Percentiles rank a stretch among this genome's conserved stretches.
Evolutionary conservation across 2,329 filamentous ascomycete genomes (phyloP).

Genomic region (Aspergillus sp.): DNA sequence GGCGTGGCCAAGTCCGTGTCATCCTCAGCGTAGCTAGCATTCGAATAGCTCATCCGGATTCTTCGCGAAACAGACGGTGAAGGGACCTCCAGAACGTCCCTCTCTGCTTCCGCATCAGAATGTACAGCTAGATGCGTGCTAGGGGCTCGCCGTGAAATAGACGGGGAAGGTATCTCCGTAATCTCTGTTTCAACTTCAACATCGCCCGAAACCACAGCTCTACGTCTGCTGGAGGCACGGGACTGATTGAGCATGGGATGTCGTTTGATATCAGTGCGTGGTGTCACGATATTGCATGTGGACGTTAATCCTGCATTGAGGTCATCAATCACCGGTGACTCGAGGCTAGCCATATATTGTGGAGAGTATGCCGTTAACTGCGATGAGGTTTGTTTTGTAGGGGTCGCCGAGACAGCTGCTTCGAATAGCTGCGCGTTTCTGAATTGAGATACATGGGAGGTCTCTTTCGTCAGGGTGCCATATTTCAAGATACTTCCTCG

Average conservation of each 20-base stretch:
- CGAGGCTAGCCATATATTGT: conserved; percentile 6
- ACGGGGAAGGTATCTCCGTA: conserved; percentile 2
- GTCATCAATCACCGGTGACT: conserved; percentile 18
- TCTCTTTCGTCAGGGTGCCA: conserved; percentile 37
- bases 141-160: conserved; percentile 9
- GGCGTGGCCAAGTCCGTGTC: background rate
- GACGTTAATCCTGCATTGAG: conserved; percentile 26
- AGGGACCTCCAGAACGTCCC: conserved; percentile 1
- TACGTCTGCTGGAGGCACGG: conserved; percentile 9
- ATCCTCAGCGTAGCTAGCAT: conserved; percentile 10
- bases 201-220: conserved; percentile 4
- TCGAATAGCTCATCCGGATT: conserved; percentile 25
- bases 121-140: too few species aligned
- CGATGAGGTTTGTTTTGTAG: conserved; percentile 13
- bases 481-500: conserved; percentile 41
- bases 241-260: conserved; percentile 14
- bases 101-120: too few species aligned
- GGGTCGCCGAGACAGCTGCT: conserved; percentile 21
- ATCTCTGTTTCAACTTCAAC: background rate
- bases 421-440: conserved; percentile 30
- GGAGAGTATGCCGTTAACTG: conserved; percentile 12
- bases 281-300: conserved; percentile 16
- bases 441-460: conserved; percentile 25
- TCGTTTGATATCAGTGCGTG: conserved; percentile 18
- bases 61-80: conserved; percentile 5